Percentiles rank a stretch among this genome's conserved stretches.
Conservation (phyloP, 768 basidiomycete genomes). For the Suillus placidus region DNA sequence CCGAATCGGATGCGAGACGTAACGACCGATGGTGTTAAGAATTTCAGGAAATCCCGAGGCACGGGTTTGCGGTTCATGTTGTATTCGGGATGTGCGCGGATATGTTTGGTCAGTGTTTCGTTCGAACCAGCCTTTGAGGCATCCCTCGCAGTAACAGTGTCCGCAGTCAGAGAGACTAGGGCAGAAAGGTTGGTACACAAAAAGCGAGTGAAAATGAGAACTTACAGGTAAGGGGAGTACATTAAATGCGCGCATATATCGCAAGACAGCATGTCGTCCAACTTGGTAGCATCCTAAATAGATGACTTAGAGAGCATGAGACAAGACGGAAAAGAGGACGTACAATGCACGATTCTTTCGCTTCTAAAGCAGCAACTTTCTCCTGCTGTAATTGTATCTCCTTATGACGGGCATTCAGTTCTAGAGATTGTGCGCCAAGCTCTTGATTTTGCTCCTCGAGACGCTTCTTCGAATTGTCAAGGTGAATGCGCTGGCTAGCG, state of each 20-base stretch:
- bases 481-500: conserved; percentile 22
- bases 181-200: conserved; percentile 4
- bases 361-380: neutral
- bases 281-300: conserved; percentile 40
- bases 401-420: neutral
- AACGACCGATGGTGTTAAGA: conserved; percentile 16
- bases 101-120: conserved; percentile 52
- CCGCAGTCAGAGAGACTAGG: conserved; percentile 65
- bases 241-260: conserved; percentile 50
- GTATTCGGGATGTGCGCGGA: conserved; percentile 49
- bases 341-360: neutral
- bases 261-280: conserved; percentile 61
- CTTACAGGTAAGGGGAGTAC: conserved; percentile 59
- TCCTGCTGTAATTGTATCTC: neutral
- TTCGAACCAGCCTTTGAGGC: conserved; percentile 59
- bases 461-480: conserved; percentile 13
- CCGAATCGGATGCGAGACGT: conserved; percentile 17
- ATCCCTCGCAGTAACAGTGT: conserved; percentile 67
- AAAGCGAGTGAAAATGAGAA: conserved; percentile 14
- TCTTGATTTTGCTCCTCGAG: conserved; percentile 17
- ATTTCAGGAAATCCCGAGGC: conserved; percentile 20
- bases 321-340: neutral
- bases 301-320: neutral
- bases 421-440: conserved; percentile 1
- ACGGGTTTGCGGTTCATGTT: conserved; percentile 33